Evolutionary conservation across 352 stramenopile genomes (phyloP).

Genomic region (Globisporangium nagaii): DNA sequence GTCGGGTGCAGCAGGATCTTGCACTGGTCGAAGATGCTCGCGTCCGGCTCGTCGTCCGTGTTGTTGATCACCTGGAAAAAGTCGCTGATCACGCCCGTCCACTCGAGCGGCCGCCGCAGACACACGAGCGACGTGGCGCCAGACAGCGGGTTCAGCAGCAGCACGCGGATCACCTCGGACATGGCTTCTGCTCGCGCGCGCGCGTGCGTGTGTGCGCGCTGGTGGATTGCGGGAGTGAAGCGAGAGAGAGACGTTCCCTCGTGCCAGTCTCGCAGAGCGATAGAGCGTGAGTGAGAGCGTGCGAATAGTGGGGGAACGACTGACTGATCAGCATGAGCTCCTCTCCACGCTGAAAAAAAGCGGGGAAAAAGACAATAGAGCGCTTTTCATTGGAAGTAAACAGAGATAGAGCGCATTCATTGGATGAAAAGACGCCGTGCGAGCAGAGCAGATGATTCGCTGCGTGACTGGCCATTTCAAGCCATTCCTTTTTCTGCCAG

Average conservation of each 20-base stretch:
- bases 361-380: too few species aligned
- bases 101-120: conserved; percentile 74
- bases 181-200: conserved; percentile 17
- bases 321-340: background rate
- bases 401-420: background rate
- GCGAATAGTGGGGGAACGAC: too few species aligned
- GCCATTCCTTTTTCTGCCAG: background rate
- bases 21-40: conserved; percentile 53
- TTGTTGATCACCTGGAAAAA: conserved; percentile 84
- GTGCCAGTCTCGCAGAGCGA: background rate
- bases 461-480: background rate
- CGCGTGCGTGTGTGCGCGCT: background rate
- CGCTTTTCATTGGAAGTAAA: background rate
- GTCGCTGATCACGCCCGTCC: conserved; percentile 65
- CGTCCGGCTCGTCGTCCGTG: conserved; percentile 65
- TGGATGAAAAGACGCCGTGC: background rate
- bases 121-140: conserved; percentile 69
- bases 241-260: background rate
- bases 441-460: background rate
- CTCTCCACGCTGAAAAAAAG: too few species aligned
- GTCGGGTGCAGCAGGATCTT: conserved; percentile 74
- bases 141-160: conserved; percentile 71
- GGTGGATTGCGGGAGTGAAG: background rate
- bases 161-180: conserved; percentile 74
- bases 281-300: too few species aligned